Conservation (phyloP, 2,329 filamentous ascomycete species). For the Ceratocystis variospora region DNA sequence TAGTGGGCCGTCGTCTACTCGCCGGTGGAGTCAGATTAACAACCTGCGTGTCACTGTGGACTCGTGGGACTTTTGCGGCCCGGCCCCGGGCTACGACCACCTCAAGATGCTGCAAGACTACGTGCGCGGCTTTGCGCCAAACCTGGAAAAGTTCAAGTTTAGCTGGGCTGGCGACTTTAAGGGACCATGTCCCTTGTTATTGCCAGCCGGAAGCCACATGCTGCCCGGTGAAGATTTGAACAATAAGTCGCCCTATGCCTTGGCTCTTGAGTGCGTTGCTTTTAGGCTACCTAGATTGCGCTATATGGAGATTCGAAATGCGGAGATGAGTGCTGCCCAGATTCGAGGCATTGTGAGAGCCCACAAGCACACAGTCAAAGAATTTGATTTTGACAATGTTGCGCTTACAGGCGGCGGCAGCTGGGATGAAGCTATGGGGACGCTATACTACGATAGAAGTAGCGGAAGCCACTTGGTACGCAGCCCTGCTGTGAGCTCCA, state of each 20-base stretch:
- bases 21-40: conserved; percentile 64
- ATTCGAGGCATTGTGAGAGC: conserved; percentile 52
- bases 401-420: conserved; percentile 51
- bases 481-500: conserved; percentile 6
- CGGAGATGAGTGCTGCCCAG: conserved; percentile 55
- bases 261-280: conserved; percentile 22
- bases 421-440: conserved; percentile 73
- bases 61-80: conserved; percentile 48
- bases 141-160: conserved; percentile 59
- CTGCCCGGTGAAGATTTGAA: conserved; percentile 29
- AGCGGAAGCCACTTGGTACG: conserved; percentile 30
- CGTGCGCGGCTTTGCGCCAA: conserved; percentile 52
- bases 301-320: conserved; percentile 58
- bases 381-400: conserved; percentile 71
- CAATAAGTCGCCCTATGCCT: conserved; percentile 29
- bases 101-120: conserved; percentile 72
- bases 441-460: conserved; percentile 37
- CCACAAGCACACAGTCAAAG: conserved; percentile 54
- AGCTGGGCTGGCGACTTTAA: conserved; percentile 59
- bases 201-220: conserved; percentile 38
- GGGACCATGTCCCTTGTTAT: conserved; percentile 59
- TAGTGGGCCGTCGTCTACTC: conserved; percentile 54
- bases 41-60: conserved; percentile 61
- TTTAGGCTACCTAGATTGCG: conserved; percentile 55
- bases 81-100: conserved; percentile 51